Percentiles rank a stretch among this genome's conserved stretches.
Evolutionary conservation across 768 basidiomycete genomes (phyloP).

Genomic region (Chiua virens): DNA sequence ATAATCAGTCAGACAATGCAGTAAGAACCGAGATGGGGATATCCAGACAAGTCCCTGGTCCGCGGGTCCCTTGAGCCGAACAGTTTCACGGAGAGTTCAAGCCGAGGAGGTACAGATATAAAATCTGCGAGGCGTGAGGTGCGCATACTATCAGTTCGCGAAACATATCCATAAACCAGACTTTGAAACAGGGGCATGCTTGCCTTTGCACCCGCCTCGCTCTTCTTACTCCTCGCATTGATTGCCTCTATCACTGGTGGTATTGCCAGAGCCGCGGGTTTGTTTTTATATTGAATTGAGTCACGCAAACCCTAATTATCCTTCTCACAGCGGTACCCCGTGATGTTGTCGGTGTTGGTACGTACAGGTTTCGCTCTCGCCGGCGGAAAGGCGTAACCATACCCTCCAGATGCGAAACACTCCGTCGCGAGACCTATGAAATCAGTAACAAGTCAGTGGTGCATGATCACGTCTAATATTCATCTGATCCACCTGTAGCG

Average conservation of each 20-base stretch:
- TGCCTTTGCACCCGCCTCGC: constrained; percentile 4
- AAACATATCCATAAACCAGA: too few species aligned
- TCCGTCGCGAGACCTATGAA: neutral
- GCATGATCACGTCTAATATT: neutral
- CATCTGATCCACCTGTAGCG: neutral
- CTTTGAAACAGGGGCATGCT: constrained; percentile 6
- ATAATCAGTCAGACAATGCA: neutral
- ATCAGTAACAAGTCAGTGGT: constrained; percentile 8
- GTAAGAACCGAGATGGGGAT: neutral
- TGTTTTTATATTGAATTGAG: neutral
- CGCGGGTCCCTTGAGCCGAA: neutral
- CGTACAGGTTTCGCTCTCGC: neutral
- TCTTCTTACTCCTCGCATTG: constrained; percentile 13
- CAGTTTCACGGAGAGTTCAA: neutral
- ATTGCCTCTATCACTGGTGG: constrained; percentile 6
- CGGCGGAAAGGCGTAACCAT: neutral
- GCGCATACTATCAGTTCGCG: neutral
- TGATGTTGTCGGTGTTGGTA: neutral
- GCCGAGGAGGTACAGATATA: constrained; percentile 1
- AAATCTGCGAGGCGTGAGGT: constrained; percentile 4
- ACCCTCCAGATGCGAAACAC: neutral
- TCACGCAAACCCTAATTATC: neutral
- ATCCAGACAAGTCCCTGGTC: neutral
- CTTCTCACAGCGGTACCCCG: neutral
- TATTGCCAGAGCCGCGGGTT: constrained; percentile 8